Base-by-base conservation (phyloP, 2,329 filamentous ascomycete genomes). In the Lachnum nothofagi region DNA sequence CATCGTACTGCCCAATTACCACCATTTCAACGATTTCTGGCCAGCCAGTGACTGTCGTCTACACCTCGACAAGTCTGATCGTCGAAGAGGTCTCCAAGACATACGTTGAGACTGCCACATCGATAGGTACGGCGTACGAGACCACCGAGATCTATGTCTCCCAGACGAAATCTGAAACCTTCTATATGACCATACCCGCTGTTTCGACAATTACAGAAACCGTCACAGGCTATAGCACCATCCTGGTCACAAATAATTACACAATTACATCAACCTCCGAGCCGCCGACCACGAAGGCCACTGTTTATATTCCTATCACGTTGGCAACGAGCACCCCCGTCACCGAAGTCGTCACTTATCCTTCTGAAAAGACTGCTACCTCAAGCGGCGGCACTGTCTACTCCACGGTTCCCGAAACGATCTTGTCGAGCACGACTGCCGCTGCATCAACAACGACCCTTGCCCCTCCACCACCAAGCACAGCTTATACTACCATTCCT, bases 1-100 rank as follows among this genome's bases (percentile, higher is more conserved):
- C 73, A 12, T 68, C 65, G 14, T 62, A 74, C 12, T 73, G 70
- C 60, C 70, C 72, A 7, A 59, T 76, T 12, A 76, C 72, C 1
- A 65, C 71, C 56, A 71, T 70, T 40, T 69, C 68, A 60, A 72
- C 70, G 2, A 45, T 74, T 3, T 67, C 60, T 22, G 75, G 75
- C 23, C 59, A 65, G 33, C 68, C 68, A 3, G 62, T 71, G 0
- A 65, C 69, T 10, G 63, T 58, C 8, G 42, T 60, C 9, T 57
- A 53, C 24, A 63, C 61, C 7, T 56, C 48, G 14, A 66, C 64
- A 10, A 55, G 55, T 14, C 31, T 60, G 9, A 44, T 63, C 12
- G 51, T 55, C 5, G 51, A 53, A 5, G 41, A 60, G 29, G 50
- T 63, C 12, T 58, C 57, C 31, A 63, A 58, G 16, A 60, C 54